Evolutionary conservation across 768 basidiomycete genomes (phyloP).

Genomic region (Lyophyllum atratum): DNA sequence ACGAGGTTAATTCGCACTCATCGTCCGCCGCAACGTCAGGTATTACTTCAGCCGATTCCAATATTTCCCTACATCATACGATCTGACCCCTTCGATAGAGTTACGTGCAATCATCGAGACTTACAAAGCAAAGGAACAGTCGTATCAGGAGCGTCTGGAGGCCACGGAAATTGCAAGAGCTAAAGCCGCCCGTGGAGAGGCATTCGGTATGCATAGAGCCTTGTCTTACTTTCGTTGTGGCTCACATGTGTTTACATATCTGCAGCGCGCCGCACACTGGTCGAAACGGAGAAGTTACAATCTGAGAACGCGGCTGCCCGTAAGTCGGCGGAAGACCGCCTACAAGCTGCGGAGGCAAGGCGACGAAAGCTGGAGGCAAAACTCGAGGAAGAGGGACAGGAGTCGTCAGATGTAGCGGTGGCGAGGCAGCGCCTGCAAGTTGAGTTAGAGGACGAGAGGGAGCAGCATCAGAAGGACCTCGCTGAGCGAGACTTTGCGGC

Average conservation of each 20-base stretch:
- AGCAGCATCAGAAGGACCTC: slow-evolving; percentile 80
- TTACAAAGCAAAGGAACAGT: slow-evolving; percentile 63
- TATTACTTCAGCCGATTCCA: slow-evolving; percentile 19
- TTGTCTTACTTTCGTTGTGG: too few species aligned
- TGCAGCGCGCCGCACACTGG: slow-evolving; percentile 43
- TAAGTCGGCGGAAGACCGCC: slow-evolving; percentile 49
- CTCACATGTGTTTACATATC: too few species aligned
- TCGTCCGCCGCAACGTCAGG: slow-evolving; percentile 63
- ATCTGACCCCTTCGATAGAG: slow-evolving; percentile 38
- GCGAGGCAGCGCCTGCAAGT: slow-evolving; percentile 70
- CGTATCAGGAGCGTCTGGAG: slow-evolving; percentile 61
- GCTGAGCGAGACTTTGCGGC: slow-evolving; percentile 75
- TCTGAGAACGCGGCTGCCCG: slow-evolving; percentile 52
- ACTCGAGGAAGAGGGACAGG: slow-evolving; percentile 68
- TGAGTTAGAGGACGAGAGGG: slow-evolving; percentile 77
- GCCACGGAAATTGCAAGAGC: slow-evolving; percentile 68
- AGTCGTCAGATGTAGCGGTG: slow-evolving; percentile 63
- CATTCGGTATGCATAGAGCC: slow-evolving; percentile 54
- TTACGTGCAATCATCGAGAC: slow-evolving; percentile 63
- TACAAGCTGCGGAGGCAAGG: slow-evolving; percentile 52
- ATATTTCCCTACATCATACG: background rate
- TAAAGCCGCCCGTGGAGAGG: slow-evolving; percentile 65
- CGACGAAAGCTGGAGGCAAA: slow-evolving; percentile 61
- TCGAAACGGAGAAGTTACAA: slow-evolving; percentile 62
- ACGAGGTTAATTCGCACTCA: slow-evolving; percentile 59